phyloP scores from a whole-genome alignment of 2,329 filamentous ascomycete genomes.

The Tetracladium maxilliforme region DNA sequence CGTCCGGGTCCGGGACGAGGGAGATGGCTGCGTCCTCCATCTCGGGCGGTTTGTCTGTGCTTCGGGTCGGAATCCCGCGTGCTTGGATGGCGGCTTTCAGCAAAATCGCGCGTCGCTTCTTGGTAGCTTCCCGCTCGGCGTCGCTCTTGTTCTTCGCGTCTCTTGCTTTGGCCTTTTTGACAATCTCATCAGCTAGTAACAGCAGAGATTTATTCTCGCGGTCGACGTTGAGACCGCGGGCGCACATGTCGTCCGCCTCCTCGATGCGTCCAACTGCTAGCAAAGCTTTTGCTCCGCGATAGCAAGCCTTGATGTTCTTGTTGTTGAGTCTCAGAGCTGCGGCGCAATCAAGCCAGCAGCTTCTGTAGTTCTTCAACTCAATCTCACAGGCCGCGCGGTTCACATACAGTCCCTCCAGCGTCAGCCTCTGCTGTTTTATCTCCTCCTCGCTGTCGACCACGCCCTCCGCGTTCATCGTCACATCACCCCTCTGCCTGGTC shows the following conservation, averaged over 20 bases:
- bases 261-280: conserved; percentile 62
- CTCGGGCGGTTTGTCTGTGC: conserved; percentile 61
- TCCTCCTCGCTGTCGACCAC: conserved; percentile 25
- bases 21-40: conserved; percentile 69
- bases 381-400: conserved; percentile 88
- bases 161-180: conserved; percentile 37
- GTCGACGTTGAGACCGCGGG: conserved; percentile 61
- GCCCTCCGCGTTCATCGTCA: conserved; percentile 5
- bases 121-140: conserved; percentile 35
- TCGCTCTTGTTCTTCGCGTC: conserved; percentile 40
- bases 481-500: conserved; percentile 27
- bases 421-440: conserved; percentile 34
- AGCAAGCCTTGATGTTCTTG: conserved; percentile 77
- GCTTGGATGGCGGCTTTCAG: conserved; percentile 52
- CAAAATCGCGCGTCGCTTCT: conserved; percentile 40
- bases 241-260: conserved; percentile 71
- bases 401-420: conserved; percentile 64
- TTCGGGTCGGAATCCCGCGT: conserved; percentile 53
- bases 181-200: conserved; percentile 46
- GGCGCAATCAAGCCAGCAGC: conserved; percentile 73
- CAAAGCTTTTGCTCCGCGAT: conserved; percentile 67
- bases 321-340: conserved; percentile 66
- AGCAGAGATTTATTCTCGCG: conserved; percentile 51
- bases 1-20: conserved; percentile 57
- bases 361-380: conserved; percentile 76